Base-by-base conservation (phyloP, 805 yeast genomes). In the Dipodascus albidus region DNA sequence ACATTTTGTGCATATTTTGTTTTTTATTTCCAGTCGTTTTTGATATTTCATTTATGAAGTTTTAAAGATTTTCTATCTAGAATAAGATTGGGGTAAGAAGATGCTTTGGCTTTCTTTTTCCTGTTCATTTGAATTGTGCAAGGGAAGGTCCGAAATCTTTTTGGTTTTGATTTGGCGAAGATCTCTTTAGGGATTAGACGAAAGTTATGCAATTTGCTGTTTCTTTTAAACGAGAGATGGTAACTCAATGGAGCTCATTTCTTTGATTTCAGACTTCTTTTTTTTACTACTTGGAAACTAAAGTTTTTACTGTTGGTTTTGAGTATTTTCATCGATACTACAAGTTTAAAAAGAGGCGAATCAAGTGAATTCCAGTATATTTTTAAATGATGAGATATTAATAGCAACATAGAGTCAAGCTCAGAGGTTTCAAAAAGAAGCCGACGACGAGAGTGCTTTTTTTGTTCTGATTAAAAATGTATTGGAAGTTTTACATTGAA, bases 161-260 rank as follows among this genome's bases (percentile, higher is more conserved):
- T 47, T 47, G 31, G 49, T 21, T 15, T 47, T n/a, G 49, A 47
- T 47, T 47, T 23, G 49, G 31, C 49, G 27, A 47, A 4, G 49
- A n/a, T 22, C 31, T 47, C 49, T 9, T 47, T 21, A 9, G 49
- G 22, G 31, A 15, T 23, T 47, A 47, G 31, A 47, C 49, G 31
- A 47, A 6, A 47, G 49, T 47, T 21, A 47, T 47, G 49, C 49
- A 47, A 47, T 47, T 42, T 21, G 24, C 31, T 9, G 23, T 23
- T 3, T 14, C 44, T 17, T 38, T n/a, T 4, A n/a, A n/a, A 38
- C n/a, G 4, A 41, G 31, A 8, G 23, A 9, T 23, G 31, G 31
- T 47, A 47, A 47, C 49, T 47, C 49, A 47, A 47, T 47, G 49
- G 49, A 47, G 49, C 49, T 47, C 49, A 47, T 47, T 47, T 38